A percentile compares a stretch with the other conserved stretches of the same genome.
phyloP scores from a whole-genome alignment of 139 green algal genomes.

The Picochlorum sp. region DNA sequence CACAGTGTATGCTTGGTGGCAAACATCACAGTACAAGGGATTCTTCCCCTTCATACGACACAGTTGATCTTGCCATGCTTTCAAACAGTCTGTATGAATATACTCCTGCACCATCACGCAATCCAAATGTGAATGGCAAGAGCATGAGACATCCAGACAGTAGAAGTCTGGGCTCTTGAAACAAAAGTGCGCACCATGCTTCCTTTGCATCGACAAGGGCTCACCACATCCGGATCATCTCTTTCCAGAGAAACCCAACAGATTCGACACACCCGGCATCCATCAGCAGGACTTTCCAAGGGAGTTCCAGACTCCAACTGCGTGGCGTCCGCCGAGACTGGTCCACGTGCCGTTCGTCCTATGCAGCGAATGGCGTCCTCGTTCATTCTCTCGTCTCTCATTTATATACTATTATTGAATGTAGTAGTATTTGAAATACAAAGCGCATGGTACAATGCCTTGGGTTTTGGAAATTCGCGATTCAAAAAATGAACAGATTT shows the following conservation, averaged over 20 bases:
- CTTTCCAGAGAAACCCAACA: conserved; percentile 1
- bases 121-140: not conserved
- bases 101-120: not conserved
- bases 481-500: no score
- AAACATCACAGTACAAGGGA: conserved; percentile 3
- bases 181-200: conserved; percentile 1
- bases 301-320: no score
- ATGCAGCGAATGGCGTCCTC: not conserved
- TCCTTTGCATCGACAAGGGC: conserved; percentile 9
- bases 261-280: conserved; percentile 5
- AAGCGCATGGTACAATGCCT: not conserved
- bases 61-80: conserved; percentile 5
- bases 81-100: not conserved
- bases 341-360: no score
- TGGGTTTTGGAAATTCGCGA: not conserved
- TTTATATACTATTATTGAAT: no score
- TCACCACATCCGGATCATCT: not conserved
- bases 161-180: not conserved
- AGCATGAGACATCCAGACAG: no score
- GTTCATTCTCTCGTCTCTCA: not conserved
- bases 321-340: no score
- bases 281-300: not conserved
- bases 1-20: not conserved
- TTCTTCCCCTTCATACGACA: conserved; percentile 2
- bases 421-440: not conserved